Evolutionary conservation across 2,329 filamentous ascomycete species (phyloP).

Genomic region (Ilyonectria destructans): DNA sequence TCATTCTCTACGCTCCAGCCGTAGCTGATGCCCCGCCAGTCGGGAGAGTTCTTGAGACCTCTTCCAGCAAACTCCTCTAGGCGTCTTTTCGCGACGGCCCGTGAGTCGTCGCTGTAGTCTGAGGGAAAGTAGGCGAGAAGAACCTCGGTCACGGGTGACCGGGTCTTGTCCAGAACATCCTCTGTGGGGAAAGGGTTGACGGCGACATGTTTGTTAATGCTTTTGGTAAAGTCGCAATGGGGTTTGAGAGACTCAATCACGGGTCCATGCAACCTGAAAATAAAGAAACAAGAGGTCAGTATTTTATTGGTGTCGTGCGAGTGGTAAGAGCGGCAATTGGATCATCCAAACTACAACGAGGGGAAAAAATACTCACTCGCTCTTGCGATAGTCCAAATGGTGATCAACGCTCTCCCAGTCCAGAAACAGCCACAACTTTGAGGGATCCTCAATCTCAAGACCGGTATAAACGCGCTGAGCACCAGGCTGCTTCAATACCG

Average conservation of each 20-base stretch:
- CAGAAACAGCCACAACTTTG: slow-evolving; percentile 45
- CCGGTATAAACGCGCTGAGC: slow-evolving; percentile 44
- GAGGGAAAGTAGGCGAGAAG: slow-evolving; percentile 42
- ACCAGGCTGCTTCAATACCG: slow-evolving; percentile 43
- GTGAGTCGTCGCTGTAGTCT: slow-evolving; percentile 40
- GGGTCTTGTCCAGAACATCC: slow-evolving; percentile 41
- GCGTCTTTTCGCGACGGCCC: slow-evolving; percentile 38
- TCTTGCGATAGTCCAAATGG: slow-evolving; percentile 39
- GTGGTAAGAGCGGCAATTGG: background rate
- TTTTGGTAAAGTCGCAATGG: slow-evolving; percentile 35
- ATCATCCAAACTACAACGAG: background rate
- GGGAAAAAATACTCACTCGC: slow-evolving; percentile 29
- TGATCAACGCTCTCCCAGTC: slow-evolving; percentile 47
- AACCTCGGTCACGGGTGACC: slow-evolving; percentile 44
- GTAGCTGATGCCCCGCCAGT: slow-evolving; percentile 47
- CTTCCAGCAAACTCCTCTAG: slow-evolving; percentile 36
- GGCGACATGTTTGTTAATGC: slow-evolving; percentile 44
- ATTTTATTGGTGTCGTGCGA: background rate
- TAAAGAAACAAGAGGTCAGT: background rate
- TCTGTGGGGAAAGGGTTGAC: slow-evolving; percentile 42
- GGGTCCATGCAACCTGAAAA: slow-evolving; percentile 23
- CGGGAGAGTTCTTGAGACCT: slow-evolving; percentile 38
- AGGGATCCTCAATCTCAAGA: slow-evolving; percentile 46
- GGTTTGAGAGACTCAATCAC: slow-evolving; percentile 41
- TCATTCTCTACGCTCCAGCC: slow-evolving; percentile 55